Base-by-base conservation (phyloP, 352 stramenopile species). In the Phytopythium cucurbitacearum region DNA sequence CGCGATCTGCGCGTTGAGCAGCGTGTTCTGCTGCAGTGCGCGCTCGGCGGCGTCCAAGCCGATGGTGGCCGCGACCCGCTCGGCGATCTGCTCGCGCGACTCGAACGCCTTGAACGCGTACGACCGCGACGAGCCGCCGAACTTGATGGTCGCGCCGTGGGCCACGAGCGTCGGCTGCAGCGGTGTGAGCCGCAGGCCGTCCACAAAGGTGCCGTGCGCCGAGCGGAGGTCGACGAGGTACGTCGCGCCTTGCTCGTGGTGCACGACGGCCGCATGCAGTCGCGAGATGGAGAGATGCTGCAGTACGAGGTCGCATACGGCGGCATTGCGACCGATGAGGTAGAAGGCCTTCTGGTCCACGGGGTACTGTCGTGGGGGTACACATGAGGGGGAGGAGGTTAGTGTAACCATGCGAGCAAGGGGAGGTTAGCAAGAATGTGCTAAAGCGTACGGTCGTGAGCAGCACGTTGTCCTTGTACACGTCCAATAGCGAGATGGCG, bases 101-200 rank as follows among this genome's bases (percentile, higher is more conserved):
- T 91, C 78, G 54, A 90, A 93, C 32, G 78, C 62, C 62, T 91
- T 91, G 60, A 91, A 94, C n/a, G 73, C 77, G 52, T 94, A 94
- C 1, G 75, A 80, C 4, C 83, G 74, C 7, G 83, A 94, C 21
- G 83, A 94, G 2, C 64, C 80, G 48, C 83, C 83, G 62, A 94
- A 94, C 55, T 77, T 85, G 28, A 93, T 53, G 28, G 85, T 64
- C 7, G 81, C 59, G 9, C 81, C 81, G 37, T 91, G 69, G 10
- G 70, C 44, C 10, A 92, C 65, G 1, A 92, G 78, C 9, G 84
- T 94, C 15, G 84, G 84, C 51, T 83, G 76, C 38, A 91, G 59
- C 32, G 78, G 55, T 15, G 69, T 71, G 11, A 94, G 56, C 42
- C 64, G 66, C 52, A 82, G 57, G 8, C 75, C 78, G 59, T 94